Evolutionary conservation across 495 filamentous ascomycete species (phyloP), one percentile per base, ranked within the genome.

Genomic region (Astrocystis sublimbata): DNA sequence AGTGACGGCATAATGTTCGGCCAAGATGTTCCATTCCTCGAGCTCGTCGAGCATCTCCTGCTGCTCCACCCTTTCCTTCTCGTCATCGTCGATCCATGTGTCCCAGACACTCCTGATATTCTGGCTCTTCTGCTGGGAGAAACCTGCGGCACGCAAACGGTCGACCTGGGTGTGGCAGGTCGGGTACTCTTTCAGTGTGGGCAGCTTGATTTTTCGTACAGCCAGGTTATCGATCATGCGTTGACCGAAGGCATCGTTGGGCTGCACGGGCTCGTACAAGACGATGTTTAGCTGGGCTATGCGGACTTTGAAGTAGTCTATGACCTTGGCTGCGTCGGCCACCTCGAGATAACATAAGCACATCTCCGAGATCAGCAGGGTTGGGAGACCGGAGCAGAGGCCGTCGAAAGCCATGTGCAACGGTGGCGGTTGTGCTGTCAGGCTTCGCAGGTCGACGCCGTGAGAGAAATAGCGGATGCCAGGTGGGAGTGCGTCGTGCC

Each of bases 1-100:
- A 9, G 82, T 88, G 58, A 98, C 82, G 64, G 92, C 88, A 74
- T 98, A 98, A 79, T 98, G 94, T 61, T 82, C 82, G 4, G 92
- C 91, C 67, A 98, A 73, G 71, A 98, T 71, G 67, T 85, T 78
- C 92, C 93, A 97, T 77, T 98, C 94, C 76, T 98, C 94, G 57
- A 96, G 84, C 75, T 98, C 94, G 79, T 98, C 94, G 64, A 98
- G 70, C 79, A 93, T 90, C 74, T 98, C 94, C 56, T 97, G 72
- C 24, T 74, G 69, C 49, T 88, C 86, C 4, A 98, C 86, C 63
- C 94, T 78, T 66, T 89, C 89, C 70, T 89, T 93, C 77, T 98
- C 94, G n/a, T 72, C 76, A 8, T 81, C 76, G 0, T 42, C 60
- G 3, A 96, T 79, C 90, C 92, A 97, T 12, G 78, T 70, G 46